Base-by-base conservation (phyloP, 768 basidiomycete species). In the Boletus coccyginus region DNA sequence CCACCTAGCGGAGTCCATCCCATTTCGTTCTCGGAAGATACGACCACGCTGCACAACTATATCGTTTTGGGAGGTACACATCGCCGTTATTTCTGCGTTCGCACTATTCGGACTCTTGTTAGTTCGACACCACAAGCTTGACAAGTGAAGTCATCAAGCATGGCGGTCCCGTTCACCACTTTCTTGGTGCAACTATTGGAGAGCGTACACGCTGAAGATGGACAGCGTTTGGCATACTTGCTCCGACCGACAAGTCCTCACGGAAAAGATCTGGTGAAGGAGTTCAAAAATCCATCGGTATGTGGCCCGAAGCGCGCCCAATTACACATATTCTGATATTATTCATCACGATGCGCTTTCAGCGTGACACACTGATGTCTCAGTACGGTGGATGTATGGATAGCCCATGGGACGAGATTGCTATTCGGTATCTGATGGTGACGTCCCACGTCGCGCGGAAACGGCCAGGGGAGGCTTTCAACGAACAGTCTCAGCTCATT, bases 401-500 rank as follows among this genome's bases (percentile, higher is more conserved):
- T 53, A 74, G 71, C 46, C 92, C 92, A 7, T 94, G 92, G 90
- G 90, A 92, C 58, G 92, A 93, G 50, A 87, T 94, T 62, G 84
- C 88, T 9, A 82, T 92, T 47, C 86, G 90, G 66, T 93, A 93
- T 68, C 84, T 92, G 17, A 73, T 92, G 62, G 85, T 87, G 24
- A 86, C 88, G 57, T 80, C 81, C 32, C 81, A 89, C 70, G 80
- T 86, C 39, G 85, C 84, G 40, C 87, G 84, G 63, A 81, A 84
- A 63, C 78, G 86, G 41, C 78, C 81, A 21, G 78, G 72, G 27
- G 89, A 90, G 41, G 92, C 91, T 33, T 94, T 92, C 72, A 88
- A 85, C 61, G 89, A 92, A 62, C 87, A 94, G 49, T 82, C 85
- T 14, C 78, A 81, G 31, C 81, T 93, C 9, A 84, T 92, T 45